Conservation (phyloP, 179 eudicot species). For the Patellifolia procumbens region DNA sequence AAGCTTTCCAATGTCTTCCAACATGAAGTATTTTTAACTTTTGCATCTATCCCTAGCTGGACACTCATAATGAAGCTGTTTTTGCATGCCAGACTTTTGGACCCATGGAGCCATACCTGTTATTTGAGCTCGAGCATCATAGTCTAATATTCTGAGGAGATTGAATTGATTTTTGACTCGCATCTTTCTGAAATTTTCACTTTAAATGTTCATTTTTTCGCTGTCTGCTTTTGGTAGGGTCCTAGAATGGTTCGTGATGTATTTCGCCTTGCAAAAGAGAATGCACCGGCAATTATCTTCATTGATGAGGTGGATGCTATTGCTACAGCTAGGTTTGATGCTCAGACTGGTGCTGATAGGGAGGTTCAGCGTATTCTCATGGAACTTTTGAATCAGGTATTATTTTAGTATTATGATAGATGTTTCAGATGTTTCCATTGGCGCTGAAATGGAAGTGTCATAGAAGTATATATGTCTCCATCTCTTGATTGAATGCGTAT, state of each 20-base stretch:
- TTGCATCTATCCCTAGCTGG: not conserved
- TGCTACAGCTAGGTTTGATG: slow-evolving; percentile 97
- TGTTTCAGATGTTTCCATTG: not conserved
- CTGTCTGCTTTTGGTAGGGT: slow-evolving; percentile 55
- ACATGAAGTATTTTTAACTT: no score
- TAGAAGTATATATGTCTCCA: not conserved
- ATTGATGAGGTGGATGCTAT: slow-evolving; percentile 97
- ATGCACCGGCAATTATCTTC: slow-evolving; percentile 91
- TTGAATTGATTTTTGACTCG: not conserved
- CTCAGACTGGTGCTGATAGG: slow-evolving; percentile 97
- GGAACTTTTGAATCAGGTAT: slow-evolving; percentile 92
- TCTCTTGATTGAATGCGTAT: slow-evolving; percentile 4
- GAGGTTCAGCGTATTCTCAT: slow-evolving; percentile 95
- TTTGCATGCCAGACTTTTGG: not conserved
- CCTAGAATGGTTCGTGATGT: slow-evolving; percentile 99
- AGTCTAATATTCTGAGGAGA: not conserved
- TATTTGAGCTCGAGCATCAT: not conserved
- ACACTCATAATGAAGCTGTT: not conserved
- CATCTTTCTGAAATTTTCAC: not conserved
- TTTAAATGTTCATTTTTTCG: not conserved
- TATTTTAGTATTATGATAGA: not conserved
- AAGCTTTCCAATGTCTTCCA: no score
- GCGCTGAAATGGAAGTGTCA: not conserved
- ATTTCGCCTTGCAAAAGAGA: slow-evolving; percentile 92
- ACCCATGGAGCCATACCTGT: not conserved